These are phyloP conservation scores for Intubia oerlemansii DNA, from an alignment of 2,329 filamentous ascomycete species.

Conservation along the genomic window DNA sequence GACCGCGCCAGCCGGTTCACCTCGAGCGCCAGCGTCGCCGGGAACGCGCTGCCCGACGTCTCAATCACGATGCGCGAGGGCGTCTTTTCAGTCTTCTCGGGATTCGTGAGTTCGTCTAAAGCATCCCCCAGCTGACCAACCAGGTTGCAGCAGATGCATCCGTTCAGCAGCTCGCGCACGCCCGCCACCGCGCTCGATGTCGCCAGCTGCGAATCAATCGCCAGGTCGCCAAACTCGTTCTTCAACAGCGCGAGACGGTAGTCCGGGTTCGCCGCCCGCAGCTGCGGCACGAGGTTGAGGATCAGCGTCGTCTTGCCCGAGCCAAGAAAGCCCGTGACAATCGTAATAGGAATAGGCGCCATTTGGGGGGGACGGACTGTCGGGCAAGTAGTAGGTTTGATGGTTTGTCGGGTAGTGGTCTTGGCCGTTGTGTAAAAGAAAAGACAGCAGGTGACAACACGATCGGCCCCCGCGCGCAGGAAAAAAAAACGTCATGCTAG, in stretches of 20 bases:
- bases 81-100: constrained; percentile 9
- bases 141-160: constrained; percentile 97
- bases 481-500: no score
- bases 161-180: constrained; percentile 82
- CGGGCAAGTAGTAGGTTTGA: not conserved
- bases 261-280: constrained; percentile 43
- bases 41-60: constrained; percentile 74
- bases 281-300: constrained; percentile 80
- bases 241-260: constrained; percentile 92
- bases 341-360: constrained; percentile 70
- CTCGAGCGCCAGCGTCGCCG: constrained; percentile 77
- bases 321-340: constrained; percentile 89
- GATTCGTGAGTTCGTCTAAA: constrained; percentile 46
- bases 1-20: constrained; percentile 61
- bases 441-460: not conserved
- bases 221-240: constrained; percentile 93
- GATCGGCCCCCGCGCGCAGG: no score
- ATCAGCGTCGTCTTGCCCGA: constrained; percentile 94
- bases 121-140: constrained; percentile 77
- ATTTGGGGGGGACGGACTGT: no score
- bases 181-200: constrained; percentile 64
- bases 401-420: not conserved
- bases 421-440: not conserved
- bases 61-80: constrained; percentile 88
- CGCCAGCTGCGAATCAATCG: constrained; percentile 82